phyloP scores from a whole-genome alignment of 331 rosid species.

The Stylosanthes scabra region DNA sequence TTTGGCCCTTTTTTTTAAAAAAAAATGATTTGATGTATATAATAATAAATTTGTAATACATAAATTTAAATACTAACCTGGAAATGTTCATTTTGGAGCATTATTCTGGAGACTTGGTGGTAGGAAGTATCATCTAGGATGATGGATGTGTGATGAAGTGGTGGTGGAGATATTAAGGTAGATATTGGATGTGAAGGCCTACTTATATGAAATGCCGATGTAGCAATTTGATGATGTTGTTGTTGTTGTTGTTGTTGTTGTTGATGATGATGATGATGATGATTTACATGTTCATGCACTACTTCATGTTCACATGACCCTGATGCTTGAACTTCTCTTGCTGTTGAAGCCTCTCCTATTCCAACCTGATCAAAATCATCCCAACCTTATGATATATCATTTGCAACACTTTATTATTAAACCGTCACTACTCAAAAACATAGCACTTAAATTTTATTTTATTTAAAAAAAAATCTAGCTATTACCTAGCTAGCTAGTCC shows the following conservation, averaged over 20 bases:
- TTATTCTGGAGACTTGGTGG: constrained; percentile 61
- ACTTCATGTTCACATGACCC: constrained; percentile 59
- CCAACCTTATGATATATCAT: neutral
- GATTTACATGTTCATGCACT: constrained; percentile 43
- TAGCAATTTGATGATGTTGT: constrained; percentile 53
- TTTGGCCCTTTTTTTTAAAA: too few relatives aligned
- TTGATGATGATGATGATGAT: constrained; percentile 53
- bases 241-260: constrained; percentile 38
- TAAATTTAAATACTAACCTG: constrained; percentile 49
- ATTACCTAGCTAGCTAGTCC: constrained; percentile 39
- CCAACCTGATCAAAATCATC: constrained; percentile 59
- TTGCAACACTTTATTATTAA: neutral
- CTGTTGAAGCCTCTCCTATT: constrained; percentile 69
- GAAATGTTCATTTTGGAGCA: constrained; percentile 68
- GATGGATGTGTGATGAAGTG: constrained; percentile 76
- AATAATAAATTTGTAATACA: too few relatives aligned
- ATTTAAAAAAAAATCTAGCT: neutral
- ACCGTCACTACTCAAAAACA: neutral
- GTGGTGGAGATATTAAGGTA: constrained; percentile 64
- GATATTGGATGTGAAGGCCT: constrained; percentile 75
- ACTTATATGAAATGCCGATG: constrained; percentile 62
- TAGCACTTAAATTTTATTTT: too few relatives aligned
- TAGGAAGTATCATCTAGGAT: constrained; percentile 69
- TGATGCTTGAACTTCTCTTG: constrained; percentile 55
- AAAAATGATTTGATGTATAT: too few relatives aligned